Conservation (phyloP, 371 early-diverging fungal species). For the Mucor racemosus region DNA sequence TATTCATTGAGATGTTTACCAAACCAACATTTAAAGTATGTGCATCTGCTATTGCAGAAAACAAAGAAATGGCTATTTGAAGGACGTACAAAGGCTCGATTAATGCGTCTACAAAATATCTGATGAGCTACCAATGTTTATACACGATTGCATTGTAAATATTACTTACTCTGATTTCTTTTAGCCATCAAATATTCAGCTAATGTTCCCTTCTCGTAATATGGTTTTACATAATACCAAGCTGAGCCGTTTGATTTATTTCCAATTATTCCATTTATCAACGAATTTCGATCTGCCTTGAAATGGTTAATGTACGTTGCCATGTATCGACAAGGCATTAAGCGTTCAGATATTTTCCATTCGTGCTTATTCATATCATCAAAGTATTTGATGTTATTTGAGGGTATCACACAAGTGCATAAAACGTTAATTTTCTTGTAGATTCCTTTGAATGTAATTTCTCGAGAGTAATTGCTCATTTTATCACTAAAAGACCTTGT, state of each 20-base stretch:
- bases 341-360: conserved; percentile 2
- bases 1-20: neutral
- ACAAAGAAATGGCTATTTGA: conserved; percentile 24
- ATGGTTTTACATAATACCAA: conserved; percentile 8
- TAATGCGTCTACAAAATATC: neutral
- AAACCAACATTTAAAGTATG: conserved; percentile 13
- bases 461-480: neutral
- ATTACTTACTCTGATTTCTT: conserved; percentile 1
- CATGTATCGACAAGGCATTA: conserved; percentile 18
- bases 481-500: neutral
- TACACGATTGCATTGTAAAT: neutral
- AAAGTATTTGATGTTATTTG: neutral
- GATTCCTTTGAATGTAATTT: neutral
- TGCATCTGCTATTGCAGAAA: conserved; percentile 26
- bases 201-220: neutral
- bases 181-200: neutral
- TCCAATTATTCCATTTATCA: neutral
- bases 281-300: neutral
- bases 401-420: neutral
- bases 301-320: conserved; percentile 8
- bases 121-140: no score
- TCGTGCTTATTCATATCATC: neutral
- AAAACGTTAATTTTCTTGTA: neutral
- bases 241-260: neutral
- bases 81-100: conserved; percentile 12